Evolutionary conservation across 1,284 basidiomycete species (phyloP), one percentile per base, ranked within the genome.

Genomic region (Naganishia cerealis): DNA sequence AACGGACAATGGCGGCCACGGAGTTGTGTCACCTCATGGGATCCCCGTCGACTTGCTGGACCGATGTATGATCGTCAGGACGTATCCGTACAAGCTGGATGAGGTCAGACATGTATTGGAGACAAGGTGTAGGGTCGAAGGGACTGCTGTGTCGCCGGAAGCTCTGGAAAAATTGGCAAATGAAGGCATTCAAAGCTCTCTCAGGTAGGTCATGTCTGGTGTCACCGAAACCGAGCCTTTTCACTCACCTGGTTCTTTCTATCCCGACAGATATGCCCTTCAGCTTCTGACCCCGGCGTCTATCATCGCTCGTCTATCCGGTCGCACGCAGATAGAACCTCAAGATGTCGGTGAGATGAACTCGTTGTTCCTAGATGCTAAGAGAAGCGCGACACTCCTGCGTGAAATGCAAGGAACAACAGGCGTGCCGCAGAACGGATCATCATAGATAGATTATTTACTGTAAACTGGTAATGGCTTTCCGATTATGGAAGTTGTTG

Each of bases 61-160:
- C 81, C 86, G 95, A 67, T 98, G 95, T 81, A 88, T 99, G 85
- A 99, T 99, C 71, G 94, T 99, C 52, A 91, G 93, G 76, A 99
- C 95, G 0, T 86, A 91, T 68, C 85, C 87, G 7, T 96, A 98
- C 80, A 86, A 86, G 12, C 85, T 87, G 52, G 90, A 91, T 10
- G 92, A 98, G 78, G 90, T 98, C 69, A 87, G 87, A 52, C 89
- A 88, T 76, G 92, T 99, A 33, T 85, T 98, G 6, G 89, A 91
- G 73, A 83, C 95, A 62, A 87, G 95, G 65, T 89, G 91, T 36
- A 89, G 87, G 70, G 87, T 93, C 1, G 95, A 98, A 79, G 91
- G 91, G 0, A 84, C 97, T 55, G 87, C 86, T 72, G 84, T 98
- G 1, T 86, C 87, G 29, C 77, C 85, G 13, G 89, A 88, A 9